Conservation (phyloP, 1,139 yeast genomes). For the Dujonia santamariae region DNA sequence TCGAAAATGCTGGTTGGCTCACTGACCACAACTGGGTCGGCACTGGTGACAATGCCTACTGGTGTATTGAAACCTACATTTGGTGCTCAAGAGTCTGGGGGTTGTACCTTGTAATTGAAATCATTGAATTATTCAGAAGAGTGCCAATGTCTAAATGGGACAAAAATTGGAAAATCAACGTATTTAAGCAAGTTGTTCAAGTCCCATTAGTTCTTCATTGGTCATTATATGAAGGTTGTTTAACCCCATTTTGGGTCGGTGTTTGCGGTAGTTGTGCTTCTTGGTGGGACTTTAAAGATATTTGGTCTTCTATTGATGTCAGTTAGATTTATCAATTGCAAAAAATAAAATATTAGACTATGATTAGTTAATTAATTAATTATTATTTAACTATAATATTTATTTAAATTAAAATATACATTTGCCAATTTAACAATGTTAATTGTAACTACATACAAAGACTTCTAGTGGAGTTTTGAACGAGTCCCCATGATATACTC, state of each 20-base stretch:
- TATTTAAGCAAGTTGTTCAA: constrained; percentile 44
- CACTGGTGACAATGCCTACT: constrained; percentile 39
- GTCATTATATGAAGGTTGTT: constrained; percentile 54
- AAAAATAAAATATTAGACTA: too few relatives aligned
- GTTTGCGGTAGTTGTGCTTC: constrained; percentile 47
- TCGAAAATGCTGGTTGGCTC: constrained; percentile 59
- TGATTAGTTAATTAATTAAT: too few relatives aligned
- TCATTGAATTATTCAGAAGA: constrained; percentile 42
- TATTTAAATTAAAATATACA: too few relatives aligned
- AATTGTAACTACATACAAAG: too few relatives aligned
- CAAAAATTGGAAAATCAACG: constrained; percentile 31
- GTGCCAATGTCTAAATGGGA: constrained; percentile 39
- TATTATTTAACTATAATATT: too few relatives aligned
- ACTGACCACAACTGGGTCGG: constrained; percentile 55
- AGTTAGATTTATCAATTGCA: too few relatives aligned
- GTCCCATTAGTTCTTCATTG: constrained; percentile 58
- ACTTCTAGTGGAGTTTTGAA: too few relatives aligned
- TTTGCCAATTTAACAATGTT: too few relatives aligned
- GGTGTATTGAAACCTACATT: constrained; percentile 45
- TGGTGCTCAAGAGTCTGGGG: constrained; percentile 62
- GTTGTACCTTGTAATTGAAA: constrained; percentile 45
- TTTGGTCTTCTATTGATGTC: constrained; percentile 40
- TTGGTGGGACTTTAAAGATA: constrained; percentile 42
- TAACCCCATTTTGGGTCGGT: constrained; percentile 52
- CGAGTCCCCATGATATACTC: too few relatives aligned